Evolutionary conservation across 2,329 filamentous ascomycete species (phyloP).

Genomic region (Fusarium sp.): DNA sequence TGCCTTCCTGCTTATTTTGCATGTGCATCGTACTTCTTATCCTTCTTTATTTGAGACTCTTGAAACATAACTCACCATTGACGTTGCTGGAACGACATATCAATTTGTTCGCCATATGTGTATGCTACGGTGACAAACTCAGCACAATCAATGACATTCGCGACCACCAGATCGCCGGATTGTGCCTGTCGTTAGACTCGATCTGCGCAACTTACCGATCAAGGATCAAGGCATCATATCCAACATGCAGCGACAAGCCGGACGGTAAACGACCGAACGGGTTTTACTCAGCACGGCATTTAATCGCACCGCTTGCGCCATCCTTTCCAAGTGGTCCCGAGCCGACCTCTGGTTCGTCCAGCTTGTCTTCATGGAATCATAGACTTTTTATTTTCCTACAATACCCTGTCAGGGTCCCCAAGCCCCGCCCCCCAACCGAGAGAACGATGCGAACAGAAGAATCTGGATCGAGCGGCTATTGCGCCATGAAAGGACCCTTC

Average conservation of each 20-base stretch:
- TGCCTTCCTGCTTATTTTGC: neutral
- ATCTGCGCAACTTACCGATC: constrained; percentile 32
- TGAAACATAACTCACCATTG: neutral
- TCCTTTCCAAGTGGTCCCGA: constrained; percentile 36
- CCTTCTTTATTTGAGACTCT: neutral
- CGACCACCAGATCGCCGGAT: neutral
- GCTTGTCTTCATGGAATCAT: constrained; percentile 40
- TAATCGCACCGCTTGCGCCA: constrained; percentile 44
- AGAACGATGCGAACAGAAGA: constrained; percentile 23
- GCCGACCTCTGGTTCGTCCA: constrained; percentile 37
- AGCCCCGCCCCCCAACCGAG: constrained; percentile 35
- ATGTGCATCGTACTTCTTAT: neutral
- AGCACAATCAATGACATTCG: neutral
- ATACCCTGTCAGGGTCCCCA: constrained; percentile 25
- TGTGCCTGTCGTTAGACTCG: neutral
- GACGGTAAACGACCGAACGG: constrained; percentile 1
- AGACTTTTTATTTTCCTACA: constrained; percentile 26
- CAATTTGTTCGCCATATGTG: neutral
- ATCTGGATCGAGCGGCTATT: constrained; percentile 21
- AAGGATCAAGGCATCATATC: constrained; percentile 27
- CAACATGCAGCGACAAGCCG: constrained; percentile 11
- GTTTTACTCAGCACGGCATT: constrained; percentile 41
- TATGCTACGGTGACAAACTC: neutral
- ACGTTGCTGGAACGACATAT: neutral
- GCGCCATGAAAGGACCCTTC: constrained; percentile 15